These are phyloP conservation scores for Artomyces pyxidatus DNA, from an alignment of 768 basidiomycete genomes.

Conservation along the genomic window DNA sequence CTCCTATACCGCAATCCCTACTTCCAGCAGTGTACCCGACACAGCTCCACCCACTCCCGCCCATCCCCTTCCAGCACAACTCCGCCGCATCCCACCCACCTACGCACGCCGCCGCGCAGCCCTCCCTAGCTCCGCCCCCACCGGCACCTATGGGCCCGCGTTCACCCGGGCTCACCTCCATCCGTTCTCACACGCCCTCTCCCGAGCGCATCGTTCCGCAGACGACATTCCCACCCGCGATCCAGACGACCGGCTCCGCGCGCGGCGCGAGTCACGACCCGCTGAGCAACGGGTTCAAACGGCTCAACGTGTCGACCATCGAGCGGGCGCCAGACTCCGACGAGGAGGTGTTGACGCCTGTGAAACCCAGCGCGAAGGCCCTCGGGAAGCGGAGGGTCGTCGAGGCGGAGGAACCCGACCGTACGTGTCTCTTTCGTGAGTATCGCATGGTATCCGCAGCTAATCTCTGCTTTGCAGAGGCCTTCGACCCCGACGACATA, in stretches of 20 bases:
- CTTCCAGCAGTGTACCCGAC: slow-evolving; percentile 19
- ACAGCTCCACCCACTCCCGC: slow-evolving; percentile 31
- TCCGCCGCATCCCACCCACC: slow-evolving; percentile 10
- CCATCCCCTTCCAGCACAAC: slow-evolving; percentile 21
- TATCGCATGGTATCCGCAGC: not conserved
- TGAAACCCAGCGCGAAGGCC: slow-evolving; percentile 77
- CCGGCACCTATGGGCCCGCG: slow-evolving; percentile 68
- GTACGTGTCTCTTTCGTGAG: slow-evolving; percentile 28
- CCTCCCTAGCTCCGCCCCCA: slow-evolving; percentile 54
- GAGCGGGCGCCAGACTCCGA: slow-evolving; percentile 18
- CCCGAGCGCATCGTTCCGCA: slow-evolving; percentile 36
- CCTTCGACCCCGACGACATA: slow-evolving; percentile 49
- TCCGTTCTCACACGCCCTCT: slow-evolving; percentile 63
- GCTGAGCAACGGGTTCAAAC: slow-evolving; percentile 2
- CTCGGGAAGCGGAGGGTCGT: slow-evolving; percentile 74
- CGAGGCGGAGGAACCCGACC: slow-evolving; percentile 39
- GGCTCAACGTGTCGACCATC: not conserved
- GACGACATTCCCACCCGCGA: not conserved
- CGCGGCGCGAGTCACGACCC: slow-evolving; percentile 4
- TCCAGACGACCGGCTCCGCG: not conserved
- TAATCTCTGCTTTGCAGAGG: slow-evolving; percentile 23
- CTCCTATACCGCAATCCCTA: slow-evolving; percentile 23
- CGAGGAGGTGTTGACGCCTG: slow-evolving; percentile 29
- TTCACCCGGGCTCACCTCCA: slow-evolving; percentile 37
- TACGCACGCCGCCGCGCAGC: slow-evolving; percentile 22